Percentiles rank a stretch among this genome's conserved stretches.
phyloP scores from a whole-genome alignment of 1,139 yeast species.

The Hyphopichia burtonii region DNA sequence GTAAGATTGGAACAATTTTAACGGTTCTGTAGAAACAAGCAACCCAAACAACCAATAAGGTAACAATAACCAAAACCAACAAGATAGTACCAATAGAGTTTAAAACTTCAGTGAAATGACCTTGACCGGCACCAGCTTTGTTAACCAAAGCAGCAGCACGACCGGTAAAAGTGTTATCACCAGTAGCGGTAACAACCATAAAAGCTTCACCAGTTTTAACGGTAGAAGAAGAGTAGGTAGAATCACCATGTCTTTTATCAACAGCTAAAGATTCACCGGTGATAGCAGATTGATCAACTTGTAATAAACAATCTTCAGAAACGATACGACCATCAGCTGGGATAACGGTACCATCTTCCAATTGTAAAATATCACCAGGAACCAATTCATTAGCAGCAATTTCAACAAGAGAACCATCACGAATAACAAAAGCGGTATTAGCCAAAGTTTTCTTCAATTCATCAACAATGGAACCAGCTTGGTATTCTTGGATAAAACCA shows the following conservation, averaged over 20 bases:
- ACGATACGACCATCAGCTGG: constrained; percentile 96
- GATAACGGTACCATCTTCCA: constrained; percentile 93
- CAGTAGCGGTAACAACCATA: constrained; percentile 94
- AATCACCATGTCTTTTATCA: constrained; percentile 88
- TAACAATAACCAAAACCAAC: constrained; percentile 83
- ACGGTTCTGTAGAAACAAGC: constrained; percentile 95
- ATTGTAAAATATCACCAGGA: constrained; percentile 89
- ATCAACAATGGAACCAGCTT: constrained; percentile 95
- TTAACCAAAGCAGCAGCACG: constrained; percentile 96
- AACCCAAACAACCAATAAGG: constrained; percentile 88
- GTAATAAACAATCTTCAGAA: constrained; percentile 84
- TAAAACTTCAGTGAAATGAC: constrained; percentile 97
- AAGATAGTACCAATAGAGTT: constrained; percentile 96
- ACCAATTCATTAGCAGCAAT: constrained; percentile 80
- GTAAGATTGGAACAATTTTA: constrained; percentile 83
- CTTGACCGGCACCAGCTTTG: constrained; percentile 91
- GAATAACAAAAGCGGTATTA: constrained; percentile 80
- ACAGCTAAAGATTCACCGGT: constrained; percentile 98
- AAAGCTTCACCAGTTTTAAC: constrained; percentile 97
- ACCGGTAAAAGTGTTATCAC: constrained; percentile 91
- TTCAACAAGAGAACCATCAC: constrained; percentile 79
- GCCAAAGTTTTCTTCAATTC: constrained; percentile 93
- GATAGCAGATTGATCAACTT: constrained; percentile 96
- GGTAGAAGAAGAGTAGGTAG: constrained; percentile 89
- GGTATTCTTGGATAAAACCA: constrained; percentile 97